Percentiles rank a stretch among this genome's conserved stretches.
Evolutionary conservation across 164 flowering plant species (phyloP).

Genomic region (Chloranthus sessilifolius): DNA sequence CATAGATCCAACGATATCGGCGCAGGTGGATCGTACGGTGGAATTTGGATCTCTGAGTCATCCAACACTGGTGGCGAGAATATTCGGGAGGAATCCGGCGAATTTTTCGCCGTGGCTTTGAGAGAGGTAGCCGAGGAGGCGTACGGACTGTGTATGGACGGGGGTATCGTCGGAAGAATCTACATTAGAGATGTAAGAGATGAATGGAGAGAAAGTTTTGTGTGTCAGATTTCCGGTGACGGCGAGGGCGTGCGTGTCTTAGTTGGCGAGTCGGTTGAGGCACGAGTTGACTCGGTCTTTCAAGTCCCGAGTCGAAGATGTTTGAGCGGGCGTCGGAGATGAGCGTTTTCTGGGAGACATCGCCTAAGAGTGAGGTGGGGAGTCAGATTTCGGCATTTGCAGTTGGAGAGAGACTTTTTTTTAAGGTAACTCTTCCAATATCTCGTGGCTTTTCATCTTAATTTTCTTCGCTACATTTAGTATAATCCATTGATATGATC

Average conservation of each 20-base stretch:
- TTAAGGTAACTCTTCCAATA: too few species aligned
- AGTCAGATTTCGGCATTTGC: too few species aligned
- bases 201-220: conserved; percentile 47
- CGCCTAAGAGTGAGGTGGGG: too few species aligned
- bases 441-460: too few species aligned
- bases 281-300: conserved; percentile 54
- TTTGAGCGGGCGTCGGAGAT: conserved; percentile 12
- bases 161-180: conserved; percentile 62
- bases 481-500: too few species aligned
- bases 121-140: conserved; percentile 50
- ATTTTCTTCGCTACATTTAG: too few species aligned
- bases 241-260: conserved; percentile 70
- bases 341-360: conserved; percentile 12
- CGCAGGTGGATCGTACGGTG: conserved; percentile 61
- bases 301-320: conserved; percentile 47
- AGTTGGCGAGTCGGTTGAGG: conserved; percentile 74
- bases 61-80: conserved; percentile 46
- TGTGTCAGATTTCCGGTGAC: conserved; percentile 41
- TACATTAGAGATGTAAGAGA: conserved; percentile 65
- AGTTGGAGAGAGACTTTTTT: too few species aligned
- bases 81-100: conserved; percentile 53
- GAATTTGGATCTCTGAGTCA: conserved; percentile 78
- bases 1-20: conserved; percentile 36
- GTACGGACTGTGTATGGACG: conserved; percentile 62
- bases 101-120: conserved; percentile 43